A percentile compares a stretch with the other conserved stretches of the same genome.
phyloP scores from a whole-genome alignment of 371 early-diverging fungal species.

The Chytridium lagenaria region DNA sequence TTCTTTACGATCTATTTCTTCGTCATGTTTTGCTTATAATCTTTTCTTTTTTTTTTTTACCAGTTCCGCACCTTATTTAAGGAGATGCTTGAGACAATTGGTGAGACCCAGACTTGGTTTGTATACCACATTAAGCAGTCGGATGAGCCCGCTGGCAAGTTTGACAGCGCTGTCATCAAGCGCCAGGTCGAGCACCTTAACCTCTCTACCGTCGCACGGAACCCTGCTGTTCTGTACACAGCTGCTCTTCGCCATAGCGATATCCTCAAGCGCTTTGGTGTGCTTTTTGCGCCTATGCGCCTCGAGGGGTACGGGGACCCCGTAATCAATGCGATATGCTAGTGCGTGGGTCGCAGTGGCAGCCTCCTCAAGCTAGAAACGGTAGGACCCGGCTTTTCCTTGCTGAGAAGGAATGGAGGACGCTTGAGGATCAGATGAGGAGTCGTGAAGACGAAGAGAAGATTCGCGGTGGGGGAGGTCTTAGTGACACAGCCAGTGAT shows the following conservation, averaged over 20 bases:
- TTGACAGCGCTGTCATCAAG: constrained; percentile 65
- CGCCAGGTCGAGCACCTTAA: constrained; percentile 64
- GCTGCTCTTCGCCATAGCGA: constrained; percentile 66
- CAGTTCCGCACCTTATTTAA: constrained; percentile 76
- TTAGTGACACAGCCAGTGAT: constrained; percentile 13
- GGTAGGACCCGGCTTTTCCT: constrained; percentile 76
- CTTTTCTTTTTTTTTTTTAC: neutral
- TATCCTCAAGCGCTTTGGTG: constrained; percentile 73
- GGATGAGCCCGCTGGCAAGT: constrained; percentile 56
- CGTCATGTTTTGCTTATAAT: too few relatives aligned
- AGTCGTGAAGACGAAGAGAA: constrained; percentile 38
- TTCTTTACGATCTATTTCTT: neutral
- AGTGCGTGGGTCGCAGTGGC: constrained; percentile 70
- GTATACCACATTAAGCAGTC: constrained; percentile 83
- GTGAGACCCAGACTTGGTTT: constrained; percentile 87
- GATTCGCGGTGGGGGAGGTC: neutral
- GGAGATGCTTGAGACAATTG: constrained; percentile 78
- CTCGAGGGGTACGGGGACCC: constrained; percentile 22
- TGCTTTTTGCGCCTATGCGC: constrained; percentile 11
- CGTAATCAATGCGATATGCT: constrained; percentile 61
- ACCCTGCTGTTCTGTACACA: constrained; percentile 63
- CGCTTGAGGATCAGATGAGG: constrained; percentile 65
- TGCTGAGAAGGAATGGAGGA: constrained; percentile 73
- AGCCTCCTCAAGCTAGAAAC: constrained; percentile 65
- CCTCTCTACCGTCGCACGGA: constrained; percentile 57